Conservation (phyloP, 1,284 basidiomycete genomes). For the Tylopilus orsonianus region DNA sequence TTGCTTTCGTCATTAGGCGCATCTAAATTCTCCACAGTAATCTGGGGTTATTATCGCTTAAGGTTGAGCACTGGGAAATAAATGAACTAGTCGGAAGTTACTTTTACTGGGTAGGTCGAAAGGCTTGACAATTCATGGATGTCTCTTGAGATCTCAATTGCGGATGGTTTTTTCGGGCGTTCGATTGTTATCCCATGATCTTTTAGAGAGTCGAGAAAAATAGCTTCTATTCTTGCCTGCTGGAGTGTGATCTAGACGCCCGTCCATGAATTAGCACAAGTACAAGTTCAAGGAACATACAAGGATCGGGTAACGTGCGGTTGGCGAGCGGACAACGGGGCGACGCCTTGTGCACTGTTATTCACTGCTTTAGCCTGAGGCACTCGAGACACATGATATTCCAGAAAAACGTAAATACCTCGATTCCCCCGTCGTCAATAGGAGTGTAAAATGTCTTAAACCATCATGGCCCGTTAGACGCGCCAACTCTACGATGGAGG, state of each 20-base stretch:
- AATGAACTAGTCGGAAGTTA: constrained; percentile 25
- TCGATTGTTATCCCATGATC: constrained; percentile 53
- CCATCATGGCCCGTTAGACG: too few relatives aligned
- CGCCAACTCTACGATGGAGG: too few relatives aligned
- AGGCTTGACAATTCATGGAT: constrained; percentile 42
- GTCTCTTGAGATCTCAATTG: constrained; percentile 51
- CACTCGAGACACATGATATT: constrained; percentile 48
- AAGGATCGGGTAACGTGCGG: constrained; percentile 66
- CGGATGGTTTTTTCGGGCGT: constrained; percentile 53
- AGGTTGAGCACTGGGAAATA: too few relatives aligned
- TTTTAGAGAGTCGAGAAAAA: constrained; percentile 65
- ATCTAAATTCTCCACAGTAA: background rate
- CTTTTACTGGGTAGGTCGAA: constrained; percentile 55
- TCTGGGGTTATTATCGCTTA: too few relatives aligned
- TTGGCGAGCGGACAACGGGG: too few relatives aligned
- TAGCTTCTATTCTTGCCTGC: constrained; percentile 70
- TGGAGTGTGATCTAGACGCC: constrained; percentile 59
- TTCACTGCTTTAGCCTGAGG: too few relatives aligned
- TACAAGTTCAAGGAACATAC: constrained; percentile 33
- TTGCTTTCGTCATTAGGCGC: background rate
- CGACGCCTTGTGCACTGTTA: too few relatives aligned
- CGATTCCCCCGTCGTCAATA: too few relatives aligned
- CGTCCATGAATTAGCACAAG: background rate
- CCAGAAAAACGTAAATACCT: too few relatives aligned
- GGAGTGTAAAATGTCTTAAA: too few relatives aligned